Conservation (phyloP, 768 basidiomycete genomes). For the Trametes sanguinea region DNA sequence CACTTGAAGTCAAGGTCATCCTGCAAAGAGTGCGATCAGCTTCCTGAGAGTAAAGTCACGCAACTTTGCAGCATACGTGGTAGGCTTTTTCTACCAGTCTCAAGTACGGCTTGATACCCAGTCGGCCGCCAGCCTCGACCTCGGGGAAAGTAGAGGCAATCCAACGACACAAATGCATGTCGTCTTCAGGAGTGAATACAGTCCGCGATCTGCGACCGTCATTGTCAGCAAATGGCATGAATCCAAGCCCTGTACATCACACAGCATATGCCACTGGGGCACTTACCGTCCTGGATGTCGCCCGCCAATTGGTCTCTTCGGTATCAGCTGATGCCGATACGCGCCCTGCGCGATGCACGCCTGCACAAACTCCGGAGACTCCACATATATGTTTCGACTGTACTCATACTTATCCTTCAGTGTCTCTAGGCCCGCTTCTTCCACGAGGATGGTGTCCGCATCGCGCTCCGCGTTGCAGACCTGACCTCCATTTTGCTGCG, state of each 20-base stretch:
- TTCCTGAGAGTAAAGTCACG: not conserved
- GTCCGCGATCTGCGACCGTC: not conserved
- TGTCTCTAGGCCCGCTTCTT: not conserved
- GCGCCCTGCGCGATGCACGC: constrained; percentile 12
- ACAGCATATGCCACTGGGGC: too few species aligned
- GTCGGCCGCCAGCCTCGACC: constrained; percentile 5
- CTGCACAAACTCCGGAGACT: constrained; percentile 13
- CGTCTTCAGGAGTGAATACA: constrained; percentile 18
- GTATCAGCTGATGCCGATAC: constrained; percentile 24
- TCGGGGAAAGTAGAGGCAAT: constrained; percentile 3
- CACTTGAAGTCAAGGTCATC: constrained; percentile 54
- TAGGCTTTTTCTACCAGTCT: constrained; percentile 1
- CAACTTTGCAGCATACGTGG: not conserved
- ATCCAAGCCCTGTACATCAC: too few species aligned
- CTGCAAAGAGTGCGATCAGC: not conserved
- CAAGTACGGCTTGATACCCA: constrained; percentile 12
- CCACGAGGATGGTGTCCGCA: constrained; percentile 21
- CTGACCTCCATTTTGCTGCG: constrained; percentile 19
- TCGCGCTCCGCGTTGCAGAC: constrained; percentile 1
- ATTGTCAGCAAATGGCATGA: too few species aligned
- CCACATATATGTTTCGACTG: constrained; percentile 13
- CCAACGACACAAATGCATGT: constrained; percentile 14
- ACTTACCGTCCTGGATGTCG: not conserved
- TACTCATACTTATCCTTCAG: constrained; percentile 8
- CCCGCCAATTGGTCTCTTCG: constrained; percentile 23